Evolutionary conservation across 2,329 filamentous ascomycete genomes (phyloP), one percentile per base, ranked within the genome.

Genomic region (Colletotrichum falcatum): DNA sequence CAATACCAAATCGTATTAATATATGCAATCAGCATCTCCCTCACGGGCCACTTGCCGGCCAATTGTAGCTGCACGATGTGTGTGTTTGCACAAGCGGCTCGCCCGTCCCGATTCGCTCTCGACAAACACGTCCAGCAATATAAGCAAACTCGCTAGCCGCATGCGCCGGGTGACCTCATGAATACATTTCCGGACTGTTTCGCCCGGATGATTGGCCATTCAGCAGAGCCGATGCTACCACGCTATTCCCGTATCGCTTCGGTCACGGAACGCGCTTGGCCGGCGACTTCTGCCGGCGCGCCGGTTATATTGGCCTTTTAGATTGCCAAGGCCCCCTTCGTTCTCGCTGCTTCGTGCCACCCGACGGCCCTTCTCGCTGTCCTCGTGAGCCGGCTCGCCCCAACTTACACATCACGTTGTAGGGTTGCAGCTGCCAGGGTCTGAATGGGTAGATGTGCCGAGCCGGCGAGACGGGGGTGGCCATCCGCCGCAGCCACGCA

Each of bases 211-310:
- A 23, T 46, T 46, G 39, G 20, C 6, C 26, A 2, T 9, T 26
- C 5, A 26, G 12, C 12, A 39, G 23, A 42, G 9, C 26, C 33
- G 26, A 23, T 35, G 26, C 26, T 42, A 59, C 33, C 42, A 28
- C 37, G 28, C 33, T 58, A 51, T 16, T 18, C 26, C 53, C 9
- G 33, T 12, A 20, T 58, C 44, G 53, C 26, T 56, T n/a, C 51
- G 9, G n/a, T 48, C n/a, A 62, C 60, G 65, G 64, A 66, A 23
- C 35, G 35, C 28, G 9, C n/a, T 11, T 61, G n/a, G 59, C 58
- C 65, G 65, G 42, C 8, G 46, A 65, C 61, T 65, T 68, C 54
- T 68, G 44, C 66, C 65, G 65, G 44, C 18, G 20, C n/a, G 44
- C 28, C 61, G 66, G 44, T 61, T 68, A 65, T 65, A 46, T 59